Percentiles rank a stretch among this genome's conserved stretches.
Conservation (phyloP, 345 rosid species). For the Psidium guajava region DNA sequence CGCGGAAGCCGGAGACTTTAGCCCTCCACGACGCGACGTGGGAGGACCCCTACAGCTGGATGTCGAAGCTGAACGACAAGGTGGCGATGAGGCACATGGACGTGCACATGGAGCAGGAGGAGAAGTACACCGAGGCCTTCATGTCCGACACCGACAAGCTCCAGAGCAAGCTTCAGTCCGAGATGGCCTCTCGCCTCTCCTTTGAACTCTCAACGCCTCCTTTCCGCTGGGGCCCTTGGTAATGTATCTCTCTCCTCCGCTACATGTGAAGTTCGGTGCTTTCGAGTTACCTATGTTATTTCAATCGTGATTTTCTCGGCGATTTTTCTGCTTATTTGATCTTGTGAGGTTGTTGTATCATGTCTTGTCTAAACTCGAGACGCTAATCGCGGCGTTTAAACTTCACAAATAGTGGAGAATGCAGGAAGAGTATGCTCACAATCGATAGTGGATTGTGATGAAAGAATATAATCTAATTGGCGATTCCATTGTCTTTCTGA, state of each 20-base stretch:
- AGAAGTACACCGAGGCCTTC: slow-evolving; percentile 82
- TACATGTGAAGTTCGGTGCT: neutral
- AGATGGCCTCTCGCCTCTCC: slow-evolving; percentile 80
- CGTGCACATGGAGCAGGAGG: slow-evolving; percentile 87
- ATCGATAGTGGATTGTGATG: neutral
- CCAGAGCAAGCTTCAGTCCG: slow-evolving; percentile 80
- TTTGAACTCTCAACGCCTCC: slow-evolving; percentile 89
- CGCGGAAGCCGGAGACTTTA: slow-evolving; percentile 67
- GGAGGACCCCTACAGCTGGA: slow-evolving; percentile 97
- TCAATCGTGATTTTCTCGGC: neutral
- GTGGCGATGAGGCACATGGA: slow-evolving; percentile 99
- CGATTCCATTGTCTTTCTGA: neutral
- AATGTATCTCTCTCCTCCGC: neutral
- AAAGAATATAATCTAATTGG: neutral
- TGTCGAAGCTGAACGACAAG: slow-evolving; percentile 74
- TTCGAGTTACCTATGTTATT: neutral
- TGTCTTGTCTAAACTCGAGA: neutral
- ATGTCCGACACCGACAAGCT: slow-evolving; percentile 67
- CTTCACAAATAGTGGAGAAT: no score
- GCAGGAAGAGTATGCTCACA: neutral
- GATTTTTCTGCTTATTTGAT: neutral
- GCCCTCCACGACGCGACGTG: slow-evolving; percentile 61
- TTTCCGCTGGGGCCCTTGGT: slow-evolving; percentile 93
- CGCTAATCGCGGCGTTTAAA: neutral
- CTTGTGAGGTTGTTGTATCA: neutral